Evolutionary conservation across 2,329 filamentous ascomycete species (phyloP).

Genomic region (Passalora sequoiae): DNA sequence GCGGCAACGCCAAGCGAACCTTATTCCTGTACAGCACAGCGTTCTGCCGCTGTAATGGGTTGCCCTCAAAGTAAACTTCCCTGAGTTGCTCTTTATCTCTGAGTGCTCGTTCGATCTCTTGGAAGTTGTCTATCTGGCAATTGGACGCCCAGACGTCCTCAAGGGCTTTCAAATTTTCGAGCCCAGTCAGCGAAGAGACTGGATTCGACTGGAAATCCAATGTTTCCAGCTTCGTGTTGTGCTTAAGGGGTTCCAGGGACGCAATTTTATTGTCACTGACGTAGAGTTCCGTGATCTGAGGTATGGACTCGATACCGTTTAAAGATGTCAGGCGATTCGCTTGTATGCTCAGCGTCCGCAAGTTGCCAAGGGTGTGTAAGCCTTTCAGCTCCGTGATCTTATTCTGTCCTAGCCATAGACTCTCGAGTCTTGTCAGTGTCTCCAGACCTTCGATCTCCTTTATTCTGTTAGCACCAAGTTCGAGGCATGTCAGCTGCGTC

Average conservation of each 20-base stretch:
- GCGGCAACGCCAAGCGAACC: slow-evolving; percentile 77
- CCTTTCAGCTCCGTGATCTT: slow-evolving; percentile 82
- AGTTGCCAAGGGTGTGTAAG: slow-evolving; percentile 66
- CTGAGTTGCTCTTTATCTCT: slow-evolving; percentile 71
- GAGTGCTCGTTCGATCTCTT: slow-evolving; percentile 73
- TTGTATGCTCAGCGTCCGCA: slow-evolving; percentile 88
- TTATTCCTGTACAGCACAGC: slow-evolving; percentile 94
- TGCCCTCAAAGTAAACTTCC: slow-evolving; percentile 96
- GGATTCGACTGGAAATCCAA: slow-evolving; percentile 89
- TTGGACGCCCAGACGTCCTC: slow-evolving; percentile 95
- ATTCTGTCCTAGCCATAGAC: slow-evolving; percentile 94
- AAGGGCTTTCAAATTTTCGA: slow-evolving; percentile 63
- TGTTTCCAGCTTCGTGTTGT: slow-evolving; percentile 58
- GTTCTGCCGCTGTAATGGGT: slow-evolving; percentile 72
- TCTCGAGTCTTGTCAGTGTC: slow-evolving; percentile 67
- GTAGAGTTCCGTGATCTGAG: slow-evolving; percentile 84
- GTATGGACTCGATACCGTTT: slow-evolving; percentile 66
- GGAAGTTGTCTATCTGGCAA: slow-evolving; percentile 74
- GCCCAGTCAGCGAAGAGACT: slow-evolving; percentile 66
- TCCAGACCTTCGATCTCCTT: slow-evolving; percentile 83
- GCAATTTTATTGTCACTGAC: slow-evolving; percentile 90
- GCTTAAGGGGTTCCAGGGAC: slow-evolving; percentile 62
- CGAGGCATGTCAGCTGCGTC: slow-evolving; percentile 70
- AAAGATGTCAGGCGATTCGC: slow-evolving; percentile 85
- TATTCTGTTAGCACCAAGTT: slow-evolving; percentile 88